Evolutionary conservation across 495 filamentous ascomycete genomes (phyloP), one percentile per base, ranked within the genome.

Genomic region (Corynascus novoguineensis): DNA sequence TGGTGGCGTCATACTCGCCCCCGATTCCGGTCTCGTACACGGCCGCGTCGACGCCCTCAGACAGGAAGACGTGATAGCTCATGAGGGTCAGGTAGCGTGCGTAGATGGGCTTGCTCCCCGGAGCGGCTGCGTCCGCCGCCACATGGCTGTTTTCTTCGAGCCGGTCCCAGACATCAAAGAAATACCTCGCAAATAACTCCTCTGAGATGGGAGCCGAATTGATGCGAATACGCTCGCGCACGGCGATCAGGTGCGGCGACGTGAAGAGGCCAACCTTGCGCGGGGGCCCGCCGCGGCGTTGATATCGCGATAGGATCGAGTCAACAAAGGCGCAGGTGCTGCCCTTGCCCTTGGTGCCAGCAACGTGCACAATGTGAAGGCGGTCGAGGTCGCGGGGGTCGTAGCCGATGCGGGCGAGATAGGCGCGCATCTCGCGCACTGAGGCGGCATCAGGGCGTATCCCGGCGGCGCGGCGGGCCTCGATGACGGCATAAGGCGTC

Each of bases 11-110:
- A 65, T 87, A 92, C 71, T 96, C 89, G 32, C 93, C 93, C 3
- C 93, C 93, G 51, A 97, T 87, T 4, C 95, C 95, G 44, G 89
- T 92, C 68, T 97, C 93, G 47, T 96, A 92, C 3, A 97, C 79
- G 2, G 91, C 89, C 0, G 82, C 82, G 57, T 95, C 83, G 7
- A 97, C 86, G 7, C 82, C 83, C 69, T 95, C 89, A 38, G 79
- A 76, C 32, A 97, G 59, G 64, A 91, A 98, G 7, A 88, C 81
- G 63, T 97, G 89, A 67, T 91, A 90, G 35, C 88, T 90, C 82
- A 97, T 86, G 5, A 98, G 73, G 0, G 91, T 96, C 42, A 98
- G 74, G 64, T 87, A 97, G 38, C 92, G 85, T 61, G 96, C 92
- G 64, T 98, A 98, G 50, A 86, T 84, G 0, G 93, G 93, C 63